Evolutionary conservation across 805 yeast species (phyloP).

Genomic region (Yarrowia sp.): DNA sequence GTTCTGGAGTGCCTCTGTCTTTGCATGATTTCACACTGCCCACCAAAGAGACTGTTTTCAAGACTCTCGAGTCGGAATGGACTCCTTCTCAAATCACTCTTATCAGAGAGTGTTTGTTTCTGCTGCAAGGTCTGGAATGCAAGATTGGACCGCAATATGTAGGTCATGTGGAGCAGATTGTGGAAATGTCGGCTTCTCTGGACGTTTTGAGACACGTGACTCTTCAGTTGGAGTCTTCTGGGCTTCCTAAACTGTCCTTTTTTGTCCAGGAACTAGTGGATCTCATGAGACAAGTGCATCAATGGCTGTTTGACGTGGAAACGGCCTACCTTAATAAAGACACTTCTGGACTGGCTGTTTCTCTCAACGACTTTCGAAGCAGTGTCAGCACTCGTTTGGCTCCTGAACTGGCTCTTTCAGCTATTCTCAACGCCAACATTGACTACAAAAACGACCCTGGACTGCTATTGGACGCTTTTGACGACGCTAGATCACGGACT

Average conservation of each 20-base stretch:
- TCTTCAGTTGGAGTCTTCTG: neutral
- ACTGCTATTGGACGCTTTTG: neutral
- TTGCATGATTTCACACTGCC: neutral
- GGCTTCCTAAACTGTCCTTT: neutral
- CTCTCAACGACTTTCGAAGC: neutral
- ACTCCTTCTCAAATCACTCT: neutral
- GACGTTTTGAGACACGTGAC: neutral
- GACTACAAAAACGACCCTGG: neutral
- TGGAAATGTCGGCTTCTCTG: neutral
- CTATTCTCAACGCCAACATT: neutral
- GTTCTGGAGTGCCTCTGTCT: neutral
- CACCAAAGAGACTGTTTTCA: neutral
- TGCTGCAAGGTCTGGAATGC: constrained; percentile 4
- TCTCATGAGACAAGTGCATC: neutral
- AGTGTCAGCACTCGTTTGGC: neutral
- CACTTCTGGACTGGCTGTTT: neutral
- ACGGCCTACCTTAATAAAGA: neutral
- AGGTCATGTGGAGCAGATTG: constrained; percentile 14
- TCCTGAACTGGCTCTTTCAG: neutral
- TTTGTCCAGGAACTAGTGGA: neutral
- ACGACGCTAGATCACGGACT: neutral
- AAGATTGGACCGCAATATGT: neutral
- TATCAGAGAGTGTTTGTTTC: neutral
- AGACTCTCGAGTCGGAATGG: neutral
- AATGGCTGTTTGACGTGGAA: neutral